Evolutionary conservation across 2,329 filamentous ascomycete genomes (phyloP).

Genomic region (Cladobotryum mycophilum): DNA sequence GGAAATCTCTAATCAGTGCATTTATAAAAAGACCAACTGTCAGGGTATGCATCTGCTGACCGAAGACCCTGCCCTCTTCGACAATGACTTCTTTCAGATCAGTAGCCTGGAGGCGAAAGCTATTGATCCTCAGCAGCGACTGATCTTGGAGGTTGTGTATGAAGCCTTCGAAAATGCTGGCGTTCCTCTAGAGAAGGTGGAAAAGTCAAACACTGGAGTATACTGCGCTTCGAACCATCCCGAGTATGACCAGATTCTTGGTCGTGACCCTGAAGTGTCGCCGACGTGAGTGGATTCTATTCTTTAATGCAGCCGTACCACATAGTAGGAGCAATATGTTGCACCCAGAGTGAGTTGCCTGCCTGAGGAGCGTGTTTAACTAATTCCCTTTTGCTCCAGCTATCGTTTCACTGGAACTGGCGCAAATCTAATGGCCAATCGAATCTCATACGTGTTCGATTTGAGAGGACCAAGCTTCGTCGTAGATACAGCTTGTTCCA

Average conservation of each 20-base stretch:
- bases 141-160: constrained; percentile 11
- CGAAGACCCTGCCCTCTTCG: constrained; percentile 9
- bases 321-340: too few relatives aligned
- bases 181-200: constrained; percentile 4
- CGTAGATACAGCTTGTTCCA: constrained; percentile 32
- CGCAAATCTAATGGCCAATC: constrained; percentile 5
- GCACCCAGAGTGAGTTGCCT: too few relatives aligned
- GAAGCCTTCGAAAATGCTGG: constrained; percentile 12
- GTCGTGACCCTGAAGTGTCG: constrained; percentile 8
- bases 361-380: not conserved
- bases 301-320: too few relatives aligned
- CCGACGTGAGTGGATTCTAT: constrained; percentile 2
- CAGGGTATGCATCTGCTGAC: constrained; percentile 10
- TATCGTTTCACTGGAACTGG: constrained; percentile 10
- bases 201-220: constrained; percentile 10
- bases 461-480: constrained; percentile 16
- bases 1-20: too few relatives aligned
- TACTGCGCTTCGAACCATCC: constrained; percentile 8
- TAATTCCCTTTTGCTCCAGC: not conserved
- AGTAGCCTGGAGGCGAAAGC: constrained; percentile 11
- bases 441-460: constrained; percentile 11
- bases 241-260: constrained; percentile 8
- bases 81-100: constrained; percentile 11
- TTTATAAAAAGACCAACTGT: too few relatives aligned
- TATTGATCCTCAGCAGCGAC: constrained; percentile 11